Percentiles rank a stretch among this genome's conserved stretches.
Conservation (phyloP, 2,329 filamentous ascomycete genomes). For the Lachnellula hyalina region DNA sequence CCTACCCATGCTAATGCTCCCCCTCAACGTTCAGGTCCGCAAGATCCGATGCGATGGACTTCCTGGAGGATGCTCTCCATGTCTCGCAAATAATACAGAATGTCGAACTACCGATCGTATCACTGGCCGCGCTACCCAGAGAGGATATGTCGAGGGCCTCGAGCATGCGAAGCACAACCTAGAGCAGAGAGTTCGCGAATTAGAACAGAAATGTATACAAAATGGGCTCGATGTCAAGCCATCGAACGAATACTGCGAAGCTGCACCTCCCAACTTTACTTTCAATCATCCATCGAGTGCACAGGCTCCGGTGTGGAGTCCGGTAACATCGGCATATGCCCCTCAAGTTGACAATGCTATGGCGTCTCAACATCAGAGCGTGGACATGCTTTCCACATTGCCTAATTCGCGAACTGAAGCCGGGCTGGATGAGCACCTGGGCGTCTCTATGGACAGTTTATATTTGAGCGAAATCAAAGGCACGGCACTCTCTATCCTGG, state of each 20-base stretch:
- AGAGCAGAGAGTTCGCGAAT: constrained; percentile 59
- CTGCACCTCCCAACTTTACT: constrained; percentile 12
- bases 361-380: constrained; percentile 17
- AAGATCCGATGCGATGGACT: constrained; percentile 85
- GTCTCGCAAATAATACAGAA: constrained; percentile 67
- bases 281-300: constrained; percentile 10
- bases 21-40: constrained; percentile 50
- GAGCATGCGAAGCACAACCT: constrained; percentile 68
- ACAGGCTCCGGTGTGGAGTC: constrained; percentile 15
- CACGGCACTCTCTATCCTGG: constrained; percentile 71
- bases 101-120: constrained; percentile 83
- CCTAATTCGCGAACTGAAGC: constrained; percentile 29
- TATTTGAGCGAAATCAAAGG: constrained; percentile 70
- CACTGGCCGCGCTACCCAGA: constrained; percentile 70
- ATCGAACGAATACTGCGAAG: constrained; percentile 26
- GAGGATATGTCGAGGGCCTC: constrained; percentile 72
- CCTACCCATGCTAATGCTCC: constrained; percentile 10
- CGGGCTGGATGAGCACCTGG: constrained; percentile 59
- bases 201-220: constrained; percentile 60
- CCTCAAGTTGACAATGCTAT: constrained; percentile 1
- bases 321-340: constrained; percentile 8
- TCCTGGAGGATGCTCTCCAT: constrained; percentile 77
- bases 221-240: constrained; percentile 57
- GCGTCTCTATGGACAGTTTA: constrained; percentile 53
- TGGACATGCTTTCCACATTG: constrained; percentile 20